Evolutionary conservation across 2,329 filamentous ascomycete genomes (phyloP).

Genomic region (Neonectria punicea): DNA sequence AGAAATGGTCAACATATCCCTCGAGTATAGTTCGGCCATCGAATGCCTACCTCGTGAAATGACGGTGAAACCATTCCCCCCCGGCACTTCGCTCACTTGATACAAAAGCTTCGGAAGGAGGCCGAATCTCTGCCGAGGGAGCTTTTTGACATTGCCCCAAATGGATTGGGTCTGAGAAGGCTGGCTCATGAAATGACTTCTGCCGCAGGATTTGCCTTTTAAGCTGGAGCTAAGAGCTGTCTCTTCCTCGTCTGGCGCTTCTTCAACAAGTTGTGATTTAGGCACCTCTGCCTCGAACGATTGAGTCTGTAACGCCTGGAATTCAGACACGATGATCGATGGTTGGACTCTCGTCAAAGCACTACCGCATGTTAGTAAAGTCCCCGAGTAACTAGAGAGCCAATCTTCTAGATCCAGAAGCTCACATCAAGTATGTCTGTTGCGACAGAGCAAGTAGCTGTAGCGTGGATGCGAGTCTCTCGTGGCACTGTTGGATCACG

Average conservation of each 20-base stretch:
- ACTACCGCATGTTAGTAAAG: not conserved
- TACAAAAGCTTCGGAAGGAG: not conserved
- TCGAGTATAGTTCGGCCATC: not conserved
- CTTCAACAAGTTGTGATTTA: not conserved
- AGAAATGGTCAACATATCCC: not conserved
- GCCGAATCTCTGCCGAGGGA: not conserved
- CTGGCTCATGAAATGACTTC: not conserved
- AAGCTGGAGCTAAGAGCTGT: too few species aligned
- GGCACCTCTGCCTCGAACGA: not conserved
- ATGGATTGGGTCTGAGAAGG: not conserved
- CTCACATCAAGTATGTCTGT: conserved; percentile 27
- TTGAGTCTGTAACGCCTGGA: not conserved
- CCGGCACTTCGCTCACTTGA: not conserved
- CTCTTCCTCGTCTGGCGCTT: not conserved
- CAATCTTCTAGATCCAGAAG: not conserved
- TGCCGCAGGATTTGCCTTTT: not conserved
- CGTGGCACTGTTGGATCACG: conserved; percentile 20
- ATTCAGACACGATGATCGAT: conserved; percentile 7
- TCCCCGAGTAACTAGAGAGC: too few species aligned
- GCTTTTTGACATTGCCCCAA: not conserved
- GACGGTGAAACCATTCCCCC: not conserved
- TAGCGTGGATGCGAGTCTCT: conserved; percentile 6
- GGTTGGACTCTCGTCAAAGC: conserved; percentile 21
- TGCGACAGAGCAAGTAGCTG: conserved; percentile 20
- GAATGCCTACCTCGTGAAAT: conserved; percentile 1